A percentile compares a stretch with the other conserved stretches of the same genome.
Evolutionary conservation across 2,329 filamentous ascomycete genomes (phyloP).

Genomic region (Claviceps africana): DNA sequence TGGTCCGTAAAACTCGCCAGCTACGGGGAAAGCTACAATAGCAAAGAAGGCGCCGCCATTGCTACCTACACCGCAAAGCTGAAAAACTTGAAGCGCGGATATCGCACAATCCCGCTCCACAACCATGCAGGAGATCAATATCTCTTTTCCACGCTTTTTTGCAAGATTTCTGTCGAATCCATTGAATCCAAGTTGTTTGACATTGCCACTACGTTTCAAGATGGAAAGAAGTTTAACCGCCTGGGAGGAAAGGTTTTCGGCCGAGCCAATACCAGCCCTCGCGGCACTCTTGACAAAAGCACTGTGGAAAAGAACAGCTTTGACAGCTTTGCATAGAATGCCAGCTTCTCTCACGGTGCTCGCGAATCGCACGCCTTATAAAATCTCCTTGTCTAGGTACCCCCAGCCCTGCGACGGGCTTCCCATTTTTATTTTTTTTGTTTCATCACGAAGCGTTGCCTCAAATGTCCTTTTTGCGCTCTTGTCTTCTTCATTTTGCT

Average conservation of each 20-base stretch:
- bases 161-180: slow-evolving; percentile 58
- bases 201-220: slow-evolving; percentile 24
- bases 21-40: slow-evolving; percentile 55
- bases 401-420: not conserved
- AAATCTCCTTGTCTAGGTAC: not conserved
- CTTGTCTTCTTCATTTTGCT: not conserved
- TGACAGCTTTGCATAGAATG: slow-evolving; percentile 19
- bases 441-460: not conserved
- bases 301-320: slow-evolving; percentile 32
- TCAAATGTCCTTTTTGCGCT: not conserved
- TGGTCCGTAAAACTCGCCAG: slow-evolving; percentile 82
- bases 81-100: slow-evolving; percentile 76
- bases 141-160: slow-evolving; percentile 88
- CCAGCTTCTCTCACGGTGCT: not conserved
- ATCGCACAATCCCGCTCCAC: slow-evolving; percentile 79
- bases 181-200: slow-evolving; percentile 44
- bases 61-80: slow-evolving; percentile 91
- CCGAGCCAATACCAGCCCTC: slow-evolving; percentile 36
- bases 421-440: not conserved
- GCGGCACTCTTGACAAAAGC: slow-evolving; percentile 37
- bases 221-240: slow-evolving; percentile 40
- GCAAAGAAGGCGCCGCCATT: slow-evolving; percentile 45
- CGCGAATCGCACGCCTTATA: not conserved
- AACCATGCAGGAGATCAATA: slow-evolving; percentile 85
- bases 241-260: slow-evolving; percentile 45